Base-by-base conservation (phyloP, 192 early-diverging fungal genomes). In the Mortierella antarctica region DNA sequence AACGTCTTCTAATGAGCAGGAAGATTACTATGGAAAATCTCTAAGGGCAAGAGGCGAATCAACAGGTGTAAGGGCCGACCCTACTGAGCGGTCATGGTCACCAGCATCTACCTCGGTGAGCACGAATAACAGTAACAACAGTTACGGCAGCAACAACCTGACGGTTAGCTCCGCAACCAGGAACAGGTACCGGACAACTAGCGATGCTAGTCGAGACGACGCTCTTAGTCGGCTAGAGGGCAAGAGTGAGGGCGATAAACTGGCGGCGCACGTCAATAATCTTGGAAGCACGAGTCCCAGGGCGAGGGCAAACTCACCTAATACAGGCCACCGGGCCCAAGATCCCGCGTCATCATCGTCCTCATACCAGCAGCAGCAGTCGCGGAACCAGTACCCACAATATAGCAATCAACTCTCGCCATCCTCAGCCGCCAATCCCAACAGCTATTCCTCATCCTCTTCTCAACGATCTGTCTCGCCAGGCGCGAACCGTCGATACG, bases 201-300 rank as follows among this genome's bases (percentile, higher is more conserved):
- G 76, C 23, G 76, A 80, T 66, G 58, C 60, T 14, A 80, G 67
- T 47, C 76, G 76, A 40, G 76, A 80, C 39, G 76, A 80, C 55
- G 76, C 76, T 18, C 51, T 80, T 50, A 80, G 70, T 72, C 62
- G 76, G 17, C 47, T 80, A 17, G 76, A 80, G 51, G 76, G 76
- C 44, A 80, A 80, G 50, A 66, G 69, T n/a, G 44, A 67, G 2
- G 68, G 69, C 7, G 76, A 72, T 46, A 71, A 65, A 44, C 51
- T 80, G 52, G 69, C 62, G 0, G 31, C 76, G 1, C 76, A 80
- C 31, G 64, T 80, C 64, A 80, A 70, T 18, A 69, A 80, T 57
- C 57, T 80, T 6, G 76, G 76, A 67, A 80, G 76, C 47, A 80
- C 76, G 0, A 65, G 39, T 46, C 68, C 76, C 10, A 23, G 76